A percentile compares a stretch with the other conserved stretches of the same genome.
Conservation (phyloP, 2,329 filamentous ascomycete species). For the Amesomyces nigricolor region DNA sequence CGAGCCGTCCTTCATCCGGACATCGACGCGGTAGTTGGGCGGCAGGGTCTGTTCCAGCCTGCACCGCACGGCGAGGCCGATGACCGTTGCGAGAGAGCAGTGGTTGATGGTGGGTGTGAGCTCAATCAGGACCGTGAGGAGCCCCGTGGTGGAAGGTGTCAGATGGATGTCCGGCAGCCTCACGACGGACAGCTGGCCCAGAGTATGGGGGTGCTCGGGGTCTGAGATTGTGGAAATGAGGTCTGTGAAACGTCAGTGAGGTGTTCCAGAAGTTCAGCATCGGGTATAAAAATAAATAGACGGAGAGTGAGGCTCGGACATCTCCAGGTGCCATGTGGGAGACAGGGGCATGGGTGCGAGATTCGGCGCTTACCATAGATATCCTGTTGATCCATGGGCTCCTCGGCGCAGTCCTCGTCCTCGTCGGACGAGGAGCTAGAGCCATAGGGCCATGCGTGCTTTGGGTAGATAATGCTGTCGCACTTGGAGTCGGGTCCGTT, state of each 20-base stretch:
- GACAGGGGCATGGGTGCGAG: not conserved
- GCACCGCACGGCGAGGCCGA: constrained; percentile 87
- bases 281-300: constrained; percentile 21
- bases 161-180: constrained; percentile 93
- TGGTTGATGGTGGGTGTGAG: constrained; percentile 96
- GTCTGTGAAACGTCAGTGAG: constrained; percentile 52
- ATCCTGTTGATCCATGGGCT: constrained; percentile 94
- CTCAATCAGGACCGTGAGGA: constrained; percentile 69
- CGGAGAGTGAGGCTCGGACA: not conserved
- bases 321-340: not conserved
- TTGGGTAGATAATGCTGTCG: constrained; percentile 42
- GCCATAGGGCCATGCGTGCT: constrained; percentile 39
- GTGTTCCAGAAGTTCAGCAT: not conserved
- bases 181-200: constrained; percentile 89
- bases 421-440: constrained; percentile 31
- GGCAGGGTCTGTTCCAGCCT: constrained; percentile 86
- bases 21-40: constrained; percentile 85
- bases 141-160: constrained; percentile 53
- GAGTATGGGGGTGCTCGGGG: constrained; percentile 89
- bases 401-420: constrained; percentile 41
- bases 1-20: constrained; percentile 92
- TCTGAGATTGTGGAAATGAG: constrained; percentile 92
- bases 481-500: constrained; percentile 44
- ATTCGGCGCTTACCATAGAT: constrained; percentile 66
- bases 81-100: constrained; percentile 92